Percentiles rank a stretch among this genome's conserved stretches.
These are phyloP conservation scores for Pyrenochaeta sp. DNA, from an alignment of 2,329 filamentous ascomycete genomes.

Conservation along the genomic window DNA sequence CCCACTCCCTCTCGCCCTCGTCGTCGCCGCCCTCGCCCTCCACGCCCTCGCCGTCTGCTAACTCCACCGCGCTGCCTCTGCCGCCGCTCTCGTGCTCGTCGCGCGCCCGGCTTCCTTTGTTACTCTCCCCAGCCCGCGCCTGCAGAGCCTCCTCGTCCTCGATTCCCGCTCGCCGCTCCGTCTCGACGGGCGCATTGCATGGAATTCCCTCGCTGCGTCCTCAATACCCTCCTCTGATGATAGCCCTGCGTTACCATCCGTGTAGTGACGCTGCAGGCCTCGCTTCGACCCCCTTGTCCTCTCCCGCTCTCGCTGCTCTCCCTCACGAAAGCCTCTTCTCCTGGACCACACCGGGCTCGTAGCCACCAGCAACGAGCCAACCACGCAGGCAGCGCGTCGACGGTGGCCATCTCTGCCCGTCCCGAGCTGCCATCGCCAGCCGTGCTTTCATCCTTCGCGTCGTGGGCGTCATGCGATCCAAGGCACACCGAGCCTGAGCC, in stretches of 20 bases:
- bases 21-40: slow-evolving; percentile 24
- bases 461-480: slow-evolving; percentile 53
- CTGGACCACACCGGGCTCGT: slow-evolving; percentile 19
- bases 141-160: slow-evolving; percentile 34
- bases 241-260: slow-evolving; percentile 18
- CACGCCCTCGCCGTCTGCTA: slow-evolving; percentile 12
- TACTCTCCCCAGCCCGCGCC: slow-evolving; percentile 28
- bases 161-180: slow-evolving; percentile 27
- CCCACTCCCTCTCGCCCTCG: slow-evolving; percentile 28
- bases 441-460: slow-evolving; percentile 40
- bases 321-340: slow-evolving; percentile 38
- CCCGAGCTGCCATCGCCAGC: slow-evolving; percentile 31
- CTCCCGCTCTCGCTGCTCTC: slow-evolving; percentile 29
- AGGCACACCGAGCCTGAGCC: slow-evolving; percentile 46
- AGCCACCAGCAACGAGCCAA: slow-evolving; percentile 15
- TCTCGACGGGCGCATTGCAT: slow-evolving; percentile 34
- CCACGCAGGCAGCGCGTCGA: slow-evolving; percentile 18
- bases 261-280: slow-evolving; percentile 27
- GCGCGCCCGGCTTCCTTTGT: slow-evolving; percentile 39
- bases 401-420: slow-evolving; percentile 32
- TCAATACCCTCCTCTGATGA: slow-evolving; percentile 27
- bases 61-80: slow-evolving; percentile 25
- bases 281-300: slow-evolving; percentile 24
- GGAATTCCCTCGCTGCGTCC: slow-evolving; percentile 17
- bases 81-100: slow-evolving; percentile 17